Evolutionary conservation across 2,329 filamentous ascomycete genomes (phyloP).

Genomic region (Neopestalotiopsis sp.): DNA sequence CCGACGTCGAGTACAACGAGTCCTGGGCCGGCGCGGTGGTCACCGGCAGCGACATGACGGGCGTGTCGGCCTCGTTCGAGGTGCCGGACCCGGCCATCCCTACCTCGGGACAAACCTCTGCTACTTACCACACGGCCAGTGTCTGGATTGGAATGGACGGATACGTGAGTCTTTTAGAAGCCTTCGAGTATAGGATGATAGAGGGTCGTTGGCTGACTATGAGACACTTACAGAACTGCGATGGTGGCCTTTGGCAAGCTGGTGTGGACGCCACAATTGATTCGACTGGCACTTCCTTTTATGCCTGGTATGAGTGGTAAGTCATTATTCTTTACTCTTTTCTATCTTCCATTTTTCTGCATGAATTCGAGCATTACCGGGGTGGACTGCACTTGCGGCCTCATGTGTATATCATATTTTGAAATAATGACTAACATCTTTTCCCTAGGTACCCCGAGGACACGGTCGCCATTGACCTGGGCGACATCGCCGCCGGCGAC

Average conservation of each 20-base stretch:
- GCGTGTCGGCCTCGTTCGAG: background rate
- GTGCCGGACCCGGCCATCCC: background rate
- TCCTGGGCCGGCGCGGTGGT: background rate
- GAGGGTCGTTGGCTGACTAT: background rate
- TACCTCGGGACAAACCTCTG: constrained; percentile 3
- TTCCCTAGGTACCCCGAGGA: background rate
- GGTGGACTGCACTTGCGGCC: too few species aligned
- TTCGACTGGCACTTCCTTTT: background rate
- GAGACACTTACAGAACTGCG: background rate
- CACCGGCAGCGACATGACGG: background rate
- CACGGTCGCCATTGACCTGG: background rate
- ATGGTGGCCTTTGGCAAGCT: background rate
- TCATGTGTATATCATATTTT: too few species aligned
- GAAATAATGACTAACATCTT: background rate
- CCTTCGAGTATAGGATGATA: background rate
- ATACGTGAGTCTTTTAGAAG: background rate
- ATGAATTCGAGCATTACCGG: too few species aligned
- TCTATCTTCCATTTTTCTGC: too few species aligned
- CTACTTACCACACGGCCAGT: background rate
- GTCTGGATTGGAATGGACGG: background rate
- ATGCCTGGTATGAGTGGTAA: background rate
- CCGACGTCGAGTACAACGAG: background rate
- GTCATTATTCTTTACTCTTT: background rate
- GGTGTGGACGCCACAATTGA: background rate
- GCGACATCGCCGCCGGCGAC: background rate